Percentiles rank a stretch among this genome's conserved stretches.
Conservation (phyloP, 768 basidiomycete species). For the Serendipita sp. region DNA sequence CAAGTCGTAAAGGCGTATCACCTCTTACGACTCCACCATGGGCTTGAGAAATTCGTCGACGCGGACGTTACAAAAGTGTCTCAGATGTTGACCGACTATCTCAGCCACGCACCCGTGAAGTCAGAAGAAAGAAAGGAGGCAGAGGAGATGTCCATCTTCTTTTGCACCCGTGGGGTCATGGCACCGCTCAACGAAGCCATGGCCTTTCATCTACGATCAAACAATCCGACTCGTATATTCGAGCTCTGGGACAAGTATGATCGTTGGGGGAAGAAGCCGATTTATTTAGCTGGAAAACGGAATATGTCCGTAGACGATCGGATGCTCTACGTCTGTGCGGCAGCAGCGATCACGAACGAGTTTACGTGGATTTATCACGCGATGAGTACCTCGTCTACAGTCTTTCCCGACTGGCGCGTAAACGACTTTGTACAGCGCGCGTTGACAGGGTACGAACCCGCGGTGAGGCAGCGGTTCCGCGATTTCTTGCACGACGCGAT, state of each 20-base stretch:
- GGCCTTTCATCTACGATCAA: slow-evolving; percentile 26
- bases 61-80: not conserved
- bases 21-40: not conserved
- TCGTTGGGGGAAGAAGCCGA: not conserved
- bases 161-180: slow-evolving; percentile 29
- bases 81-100: not conserved
- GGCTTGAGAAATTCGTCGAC: not conserved
- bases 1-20: not conserved
- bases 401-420: slow-evolving; percentile 41
- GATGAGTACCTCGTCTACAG: slow-evolving; percentile 8
- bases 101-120: not conserved
- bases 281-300: not conserved
- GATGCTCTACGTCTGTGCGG: slow-evolving; percentile 39
- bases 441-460: slow-evolving; percentile 22
- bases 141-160: slow-evolving; percentile 33
- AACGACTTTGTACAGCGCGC: slow-evolving; percentile 22
- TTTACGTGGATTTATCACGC: not conserved
- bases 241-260: slow-evolving; percentile 29
- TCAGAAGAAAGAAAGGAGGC: not conserved
- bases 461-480: slow-evolving; percentile 26
- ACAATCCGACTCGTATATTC: slow-evolving; percentile 27
- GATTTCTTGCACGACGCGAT: slow-evolving; percentile 21
- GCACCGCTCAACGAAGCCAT: slow-evolving; percentile 37
- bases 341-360: slow-evolving; percentile 36
- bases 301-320: slow-evolving; percentile 14